Evolutionary conservation across 495 filamentous ascomycete genomes (phyloP).

Genomic region (Thermothielavioides terrestris): DNA sequence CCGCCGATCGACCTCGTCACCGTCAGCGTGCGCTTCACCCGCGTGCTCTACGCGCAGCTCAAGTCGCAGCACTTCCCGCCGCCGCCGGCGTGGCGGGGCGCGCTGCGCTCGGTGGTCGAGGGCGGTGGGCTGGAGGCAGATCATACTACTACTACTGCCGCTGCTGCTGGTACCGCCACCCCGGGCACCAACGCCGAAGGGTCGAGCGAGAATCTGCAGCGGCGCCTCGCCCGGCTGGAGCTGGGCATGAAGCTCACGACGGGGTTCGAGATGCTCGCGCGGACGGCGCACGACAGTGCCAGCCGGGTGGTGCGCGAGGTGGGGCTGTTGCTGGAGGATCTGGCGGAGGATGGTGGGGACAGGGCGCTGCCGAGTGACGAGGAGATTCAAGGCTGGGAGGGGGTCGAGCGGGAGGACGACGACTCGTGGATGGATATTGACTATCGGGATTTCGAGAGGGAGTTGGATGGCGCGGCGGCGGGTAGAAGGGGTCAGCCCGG

Average conservation of each 20-base stretch:
- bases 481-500: constrained; percentile 9
- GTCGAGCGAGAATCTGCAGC: constrained; percentile 16
- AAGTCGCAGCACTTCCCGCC: constrained; percentile 76
- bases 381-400: constrained; percentile 64
- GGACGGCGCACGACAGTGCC: constrained; percentile 53
- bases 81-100: constrained; percentile 52
- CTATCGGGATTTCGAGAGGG: constrained; percentile 77
- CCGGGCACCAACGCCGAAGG: not conserved
- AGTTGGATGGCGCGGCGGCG: constrained; percentile 44
- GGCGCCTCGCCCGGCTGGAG: constrained; percentile 45
- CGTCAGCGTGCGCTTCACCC: constrained; percentile 71
- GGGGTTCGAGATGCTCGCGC: constrained; percentile 83
- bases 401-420: constrained; percentile 55
- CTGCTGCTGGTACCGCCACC: not conserved
- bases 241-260: constrained; percentile 83
- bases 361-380: constrained; percentile 58
- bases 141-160: not conserved
- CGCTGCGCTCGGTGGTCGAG: constrained; percentile 20
- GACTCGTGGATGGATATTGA: constrained; percentile 93
- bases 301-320: constrained; percentile 63
- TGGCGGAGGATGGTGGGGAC: constrained; percentile 45
- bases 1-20: constrained; percentile 71
- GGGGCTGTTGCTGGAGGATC: constrained; percentile 61
- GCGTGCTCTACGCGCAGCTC: constrained; percentile 82
- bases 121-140: too few relatives aligned